These are phyloP conservation scores for Apiosordaria backusii DNA, from an alignment of 495 filamentous ascomycete genomes.

Conservation along the genomic window DNA sequence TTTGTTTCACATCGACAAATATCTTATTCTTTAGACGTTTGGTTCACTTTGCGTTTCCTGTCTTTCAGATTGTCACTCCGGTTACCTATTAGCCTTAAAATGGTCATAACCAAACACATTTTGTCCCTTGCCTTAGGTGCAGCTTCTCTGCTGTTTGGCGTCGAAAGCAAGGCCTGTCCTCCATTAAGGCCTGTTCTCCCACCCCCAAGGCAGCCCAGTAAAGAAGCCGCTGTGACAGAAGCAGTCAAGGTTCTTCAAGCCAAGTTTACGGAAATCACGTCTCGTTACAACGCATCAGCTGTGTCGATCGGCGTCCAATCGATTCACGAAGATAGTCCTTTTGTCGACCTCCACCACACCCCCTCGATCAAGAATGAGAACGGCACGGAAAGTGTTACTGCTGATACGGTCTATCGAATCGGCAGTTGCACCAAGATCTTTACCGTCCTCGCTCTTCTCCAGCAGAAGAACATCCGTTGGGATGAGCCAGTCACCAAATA, in stretches of 20 bases:
- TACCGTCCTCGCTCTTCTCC: background rate
- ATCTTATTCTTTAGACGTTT: too few relatives aligned
- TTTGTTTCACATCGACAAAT: too few relatives aligned
- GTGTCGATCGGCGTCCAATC: constrained; percentile 4
- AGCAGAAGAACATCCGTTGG: background rate
- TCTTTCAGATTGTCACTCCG: too few relatives aligned
- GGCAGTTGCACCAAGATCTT: constrained; percentile 2
- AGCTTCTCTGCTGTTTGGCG: background rate
- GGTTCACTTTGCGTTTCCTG: too few relatives aligned
- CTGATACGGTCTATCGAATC: constrained; percentile 3
- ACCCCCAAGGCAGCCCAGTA: background rate
- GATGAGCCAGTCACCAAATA: constrained; percentile 5
- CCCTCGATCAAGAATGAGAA: background rate
- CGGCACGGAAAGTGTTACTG: background rate
- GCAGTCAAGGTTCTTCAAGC: background rate
- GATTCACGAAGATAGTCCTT: background rate
- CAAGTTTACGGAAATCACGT: background rate
- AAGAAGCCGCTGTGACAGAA: background rate
- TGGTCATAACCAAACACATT: background rate
- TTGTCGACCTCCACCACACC: constrained; percentile 3
- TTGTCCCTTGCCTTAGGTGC: background rate
- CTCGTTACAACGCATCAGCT: background rate
- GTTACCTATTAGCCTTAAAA: background rate
- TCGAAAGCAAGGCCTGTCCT: constrained; percentile 1
- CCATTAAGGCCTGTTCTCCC: constrained; percentile 3